Conservation (phyloP, 257 asterid genomes). For the Nyctanthes arbortristis region DNA sequence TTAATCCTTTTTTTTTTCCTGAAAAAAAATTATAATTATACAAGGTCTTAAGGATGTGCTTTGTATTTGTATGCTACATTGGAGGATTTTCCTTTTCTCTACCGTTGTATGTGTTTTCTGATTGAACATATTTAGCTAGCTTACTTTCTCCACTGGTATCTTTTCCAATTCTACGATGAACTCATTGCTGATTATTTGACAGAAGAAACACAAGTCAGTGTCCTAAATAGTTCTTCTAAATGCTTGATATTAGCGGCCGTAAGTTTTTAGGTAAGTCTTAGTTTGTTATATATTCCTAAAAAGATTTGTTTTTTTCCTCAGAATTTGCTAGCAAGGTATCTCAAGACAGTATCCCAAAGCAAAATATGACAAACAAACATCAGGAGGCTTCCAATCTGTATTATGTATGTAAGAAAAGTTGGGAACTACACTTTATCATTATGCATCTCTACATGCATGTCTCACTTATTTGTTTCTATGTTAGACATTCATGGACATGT, state of each 20-base stretch:
- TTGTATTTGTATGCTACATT: not conserved
- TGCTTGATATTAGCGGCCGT: not conserved
- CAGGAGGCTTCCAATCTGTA: constrained; percentile 10
- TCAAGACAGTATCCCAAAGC: constrained; percentile 6
- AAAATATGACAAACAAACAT: constrained; percentile 10
- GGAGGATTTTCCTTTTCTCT: not conserved
- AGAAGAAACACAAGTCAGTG: not conserved
- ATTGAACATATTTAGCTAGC: not conserved
- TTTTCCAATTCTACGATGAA: not conserved
- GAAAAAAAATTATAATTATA: too few relatives aligned
- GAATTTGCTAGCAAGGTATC: constrained; percentile 18
- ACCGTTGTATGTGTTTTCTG: not conserved
- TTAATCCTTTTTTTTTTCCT: too few relatives aligned
- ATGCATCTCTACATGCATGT: too few relatives aligned
- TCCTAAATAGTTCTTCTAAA: not conserved
- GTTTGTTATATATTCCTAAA: not conserved
- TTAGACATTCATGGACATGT: not conserved
- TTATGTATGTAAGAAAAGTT: constrained; percentile 23
- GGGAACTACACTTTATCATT: not conserved
- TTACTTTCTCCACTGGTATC: not conserved
- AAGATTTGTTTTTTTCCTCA: not conserved
- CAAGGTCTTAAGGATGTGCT: not conserved
- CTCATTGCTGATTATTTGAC: too few relatives aligned
- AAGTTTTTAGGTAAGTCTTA: not conserved
- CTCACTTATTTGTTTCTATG: too few relatives aligned